These are phyloP conservation scores for Cyphellophora europaea DNA, from an alignment of 2,329 filamentous ascomycete genomes.

Conservation along the genomic window DNA sequence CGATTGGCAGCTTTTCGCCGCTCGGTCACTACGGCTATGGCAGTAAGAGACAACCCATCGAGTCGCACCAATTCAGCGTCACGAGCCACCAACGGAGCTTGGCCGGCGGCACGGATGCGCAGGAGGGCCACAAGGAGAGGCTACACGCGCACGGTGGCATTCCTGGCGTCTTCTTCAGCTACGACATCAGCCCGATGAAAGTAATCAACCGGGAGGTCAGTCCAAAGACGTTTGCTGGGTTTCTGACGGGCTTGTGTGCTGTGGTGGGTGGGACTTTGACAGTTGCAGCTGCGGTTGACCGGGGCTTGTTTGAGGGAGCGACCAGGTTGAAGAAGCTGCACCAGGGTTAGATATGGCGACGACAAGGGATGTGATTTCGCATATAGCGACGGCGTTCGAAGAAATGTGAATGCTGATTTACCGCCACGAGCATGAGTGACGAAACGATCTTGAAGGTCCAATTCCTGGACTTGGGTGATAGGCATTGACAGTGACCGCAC, in stretches of 20 bases:
- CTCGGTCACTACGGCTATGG: slow-evolving; percentile 63
- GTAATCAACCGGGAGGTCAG: slow-evolving; percentile 93
- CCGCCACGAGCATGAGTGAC: too few relatives aligned
- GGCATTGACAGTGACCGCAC: too few relatives aligned
- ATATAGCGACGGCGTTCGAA: neutral
- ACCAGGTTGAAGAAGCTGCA: slow-evolving; percentile 81
- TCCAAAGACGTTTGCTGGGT: slow-evolving; percentile 80
- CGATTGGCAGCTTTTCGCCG: slow-evolving; percentile 45
- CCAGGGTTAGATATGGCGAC: slow-evolving; percentile 44
- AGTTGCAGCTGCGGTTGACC: slow-evolving; percentile 86
- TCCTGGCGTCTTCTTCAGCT: slow-evolving; percentile 96
- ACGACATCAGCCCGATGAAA: slow-evolving; percentile 99
- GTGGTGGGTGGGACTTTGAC: slow-evolving; percentile 92
- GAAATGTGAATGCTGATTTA: too few relatives aligned
- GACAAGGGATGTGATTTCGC: neutral
- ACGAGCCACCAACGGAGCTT: slow-evolving; percentile 92
- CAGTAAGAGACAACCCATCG: slow-evolving; percentile 62
- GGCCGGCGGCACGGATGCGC: slow-evolving; percentile 69
- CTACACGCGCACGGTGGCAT: slow-evolving; percentile 86
- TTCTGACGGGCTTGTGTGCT: slow-evolving; percentile 88
- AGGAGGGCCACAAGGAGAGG: slow-evolving; percentile 85
- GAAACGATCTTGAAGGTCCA: too few relatives aligned
- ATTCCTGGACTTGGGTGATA: too few relatives aligned
- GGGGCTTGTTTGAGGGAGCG: slow-evolving; percentile 81
- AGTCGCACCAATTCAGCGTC: slow-evolving; percentile 97